Conservation (phyloP, 345 rosid genomes). For the Leavenworthia alabamica region DNA sequence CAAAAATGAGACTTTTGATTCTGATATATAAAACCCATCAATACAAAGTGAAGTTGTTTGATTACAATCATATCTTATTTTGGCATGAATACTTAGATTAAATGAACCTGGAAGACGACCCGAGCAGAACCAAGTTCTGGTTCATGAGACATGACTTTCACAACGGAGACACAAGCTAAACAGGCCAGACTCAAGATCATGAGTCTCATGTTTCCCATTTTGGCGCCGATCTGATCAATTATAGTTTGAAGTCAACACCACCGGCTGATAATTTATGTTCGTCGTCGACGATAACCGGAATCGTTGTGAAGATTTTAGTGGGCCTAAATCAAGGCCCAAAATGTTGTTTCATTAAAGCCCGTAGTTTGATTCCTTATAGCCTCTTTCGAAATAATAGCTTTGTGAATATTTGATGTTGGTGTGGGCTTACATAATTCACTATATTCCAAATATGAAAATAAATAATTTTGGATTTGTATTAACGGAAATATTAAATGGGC, state of each 20-base stretch:
- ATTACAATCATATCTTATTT: background rate
- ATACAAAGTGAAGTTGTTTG: background rate
- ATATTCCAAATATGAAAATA: too few relatives aligned
- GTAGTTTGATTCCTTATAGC: too few relatives aligned
- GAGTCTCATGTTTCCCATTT: conserved; percentile 21
- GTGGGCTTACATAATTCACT: too few relatives aligned
- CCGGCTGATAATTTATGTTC: background rate
- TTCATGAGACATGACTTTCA: conserved; percentile 37
- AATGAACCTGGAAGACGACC: conserved; percentile 78
- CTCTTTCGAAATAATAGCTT: too few relatives aligned
- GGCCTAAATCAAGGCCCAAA: too few relatives aligned
- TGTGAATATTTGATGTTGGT: too few relatives aligned
- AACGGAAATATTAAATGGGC: too few relatives aligned
- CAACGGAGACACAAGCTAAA: conserved; percentile 25
- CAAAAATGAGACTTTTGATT: background rate
- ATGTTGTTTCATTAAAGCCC: background rate
- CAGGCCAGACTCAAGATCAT: conserved; percentile 22
- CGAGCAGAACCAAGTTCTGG: conserved; percentile 84
- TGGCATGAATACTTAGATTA: background rate
- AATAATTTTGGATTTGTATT: too few relatives aligned
- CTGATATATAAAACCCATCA: background rate
- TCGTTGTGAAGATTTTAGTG: background rate
- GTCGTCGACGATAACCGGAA: conserved; percentile 13
- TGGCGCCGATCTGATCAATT: conserved; percentile 32
- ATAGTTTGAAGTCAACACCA: conserved; percentile 16